Evolutionary conservation across 1,284 basidiomycete genomes (phyloP), one percentile per base, ranked within the genome.

Genomic region (Omphalotus olearius): DNA sequence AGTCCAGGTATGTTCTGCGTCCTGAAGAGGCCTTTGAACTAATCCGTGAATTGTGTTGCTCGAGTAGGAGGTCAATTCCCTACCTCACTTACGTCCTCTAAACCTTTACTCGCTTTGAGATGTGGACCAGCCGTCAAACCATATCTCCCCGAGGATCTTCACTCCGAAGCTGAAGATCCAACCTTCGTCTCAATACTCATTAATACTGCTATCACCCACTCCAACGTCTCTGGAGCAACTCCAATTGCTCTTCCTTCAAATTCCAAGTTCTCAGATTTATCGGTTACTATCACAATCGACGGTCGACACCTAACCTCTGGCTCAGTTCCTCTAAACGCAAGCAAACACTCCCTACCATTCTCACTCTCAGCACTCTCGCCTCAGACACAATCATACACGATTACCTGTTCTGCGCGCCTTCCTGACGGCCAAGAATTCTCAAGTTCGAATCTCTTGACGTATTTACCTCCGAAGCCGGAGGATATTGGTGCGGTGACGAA

Each of bases 81-180:
- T 3, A 59, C 74, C 2, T 79, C 83, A 1, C 64, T 65, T 0
- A 63, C 65, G 0, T 82, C 80, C 0, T 54, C 64, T 0, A 65
- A 62, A 1, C 78, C 83, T n/a, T 73, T 87, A 3, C 69, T 89
- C 10, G 79, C 83, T 0, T 72, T 90, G 51, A 78, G 83, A 48
- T 90, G 87, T 60, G 74, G 76, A 1, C 85, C 83, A 14, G 79
- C 74, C 2, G 77, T 87, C 50, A 75, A 79, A 33, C 88, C 88
- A 1, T 90, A 85, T 64, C 75, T 89, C 2, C 72, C 76, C 2
- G 72, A 74, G 46, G 81, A 85, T 53, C 65, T 65, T 3, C 59
- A 61, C 13, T 37, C 45, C 36, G 52, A 64, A 13, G 62, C 68
- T 0, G 63, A 65, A 9, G 64, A 67, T 13, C 64, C 72, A 0